phyloP scores from a whole-genome alignment of 2,329 filamentous ascomycete genomes.

The Fusarium sarcochroum region DNA sequence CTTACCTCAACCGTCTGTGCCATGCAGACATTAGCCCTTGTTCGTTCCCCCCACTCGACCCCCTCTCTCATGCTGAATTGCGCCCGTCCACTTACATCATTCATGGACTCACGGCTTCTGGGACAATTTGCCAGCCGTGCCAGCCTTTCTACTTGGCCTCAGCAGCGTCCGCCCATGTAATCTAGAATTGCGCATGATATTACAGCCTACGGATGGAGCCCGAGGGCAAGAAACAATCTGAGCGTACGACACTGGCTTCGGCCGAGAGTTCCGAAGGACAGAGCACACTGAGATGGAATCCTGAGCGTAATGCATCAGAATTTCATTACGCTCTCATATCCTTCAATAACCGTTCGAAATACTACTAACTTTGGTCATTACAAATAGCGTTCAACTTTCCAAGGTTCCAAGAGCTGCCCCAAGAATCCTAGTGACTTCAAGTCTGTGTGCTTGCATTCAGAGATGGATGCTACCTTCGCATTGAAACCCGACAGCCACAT shows the following conservation, averaged over 20 bases:
- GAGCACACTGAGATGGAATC: not conserved
- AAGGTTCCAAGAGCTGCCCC: conserved; percentile 15
- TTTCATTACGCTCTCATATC: not conserved
- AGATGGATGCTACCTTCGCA: conserved; percentile 40
- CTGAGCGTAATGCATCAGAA: not conserved
- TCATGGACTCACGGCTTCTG: conserved; percentile 43
- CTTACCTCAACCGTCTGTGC: conserved; percentile 17
- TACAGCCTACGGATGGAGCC: conserved; percentile 22
- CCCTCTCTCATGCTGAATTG: conserved; percentile 33
- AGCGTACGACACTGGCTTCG: conserved; percentile 9
- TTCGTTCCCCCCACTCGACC: conserved; percentile 41
- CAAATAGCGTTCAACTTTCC: conserved; percentile 13
- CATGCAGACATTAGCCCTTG: conserved; percentile 31
- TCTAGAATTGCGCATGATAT: conserved; percentile 30
- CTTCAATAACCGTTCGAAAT: not conserved
- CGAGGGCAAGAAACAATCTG: conserved; percentile 20
- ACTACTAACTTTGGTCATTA: not conserved
- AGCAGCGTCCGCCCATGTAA: conserved; percentile 22
- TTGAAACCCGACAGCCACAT: conserved; percentile 32
- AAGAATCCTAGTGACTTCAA: conserved; percentile 9
- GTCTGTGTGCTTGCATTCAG: conserved; percentile 26
- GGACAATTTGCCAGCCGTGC: conserved; percentile 16
- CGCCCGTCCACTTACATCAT: conserved; percentile 50
- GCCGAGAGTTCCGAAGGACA: conserved; percentile 9
- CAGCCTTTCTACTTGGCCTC: conserved; percentile 29